These are phyloP conservation scores for Durotheca rogersii DNA, from an alignment of 495 filamentous ascomycete species.

Conservation along the genomic window DNA sequence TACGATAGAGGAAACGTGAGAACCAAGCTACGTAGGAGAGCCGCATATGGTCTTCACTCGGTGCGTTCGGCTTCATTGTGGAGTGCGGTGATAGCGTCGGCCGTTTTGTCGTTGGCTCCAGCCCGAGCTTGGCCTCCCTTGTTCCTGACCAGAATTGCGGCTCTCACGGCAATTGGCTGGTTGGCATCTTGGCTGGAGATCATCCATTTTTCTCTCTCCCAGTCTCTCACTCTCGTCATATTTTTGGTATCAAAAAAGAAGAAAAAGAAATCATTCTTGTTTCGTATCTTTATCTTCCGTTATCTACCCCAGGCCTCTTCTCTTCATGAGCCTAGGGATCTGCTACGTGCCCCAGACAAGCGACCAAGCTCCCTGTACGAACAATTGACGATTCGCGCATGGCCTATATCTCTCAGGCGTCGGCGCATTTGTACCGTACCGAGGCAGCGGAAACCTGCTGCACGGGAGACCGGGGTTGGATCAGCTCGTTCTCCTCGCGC, in stretches of 20 bases:
- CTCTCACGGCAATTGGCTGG: constrained; percentile 22
- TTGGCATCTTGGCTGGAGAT: constrained; percentile 6
- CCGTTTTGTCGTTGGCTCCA: constrained; percentile 29
- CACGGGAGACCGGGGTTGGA: neutral
- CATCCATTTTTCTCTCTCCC: neutral
- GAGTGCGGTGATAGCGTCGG: constrained; percentile 31
- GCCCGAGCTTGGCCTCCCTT: constrained; percentile 4
- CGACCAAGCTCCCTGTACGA: no score
- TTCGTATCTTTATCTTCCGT: no score
- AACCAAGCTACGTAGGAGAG: no score
- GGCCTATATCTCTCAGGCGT: no score
- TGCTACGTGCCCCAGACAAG: no score
- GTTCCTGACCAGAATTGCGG: constrained; percentile 22
- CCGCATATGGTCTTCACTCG: constrained; percentile 18
- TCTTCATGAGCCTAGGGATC: no score
- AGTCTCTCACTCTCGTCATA: neutral
- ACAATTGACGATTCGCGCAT: no score
- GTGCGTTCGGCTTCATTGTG: constrained; percentile 31
- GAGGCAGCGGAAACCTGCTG: constrained; percentile 4
- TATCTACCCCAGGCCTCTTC: no score
- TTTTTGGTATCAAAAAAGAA: neutral
- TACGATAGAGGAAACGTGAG: no score
- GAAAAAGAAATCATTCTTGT: no score
- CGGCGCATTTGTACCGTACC: neutral
- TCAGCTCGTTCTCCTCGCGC: no score